Base-by-base conservation (phyloP, 805 yeast species). In the Wickerhamiella dianesei region DNA sequence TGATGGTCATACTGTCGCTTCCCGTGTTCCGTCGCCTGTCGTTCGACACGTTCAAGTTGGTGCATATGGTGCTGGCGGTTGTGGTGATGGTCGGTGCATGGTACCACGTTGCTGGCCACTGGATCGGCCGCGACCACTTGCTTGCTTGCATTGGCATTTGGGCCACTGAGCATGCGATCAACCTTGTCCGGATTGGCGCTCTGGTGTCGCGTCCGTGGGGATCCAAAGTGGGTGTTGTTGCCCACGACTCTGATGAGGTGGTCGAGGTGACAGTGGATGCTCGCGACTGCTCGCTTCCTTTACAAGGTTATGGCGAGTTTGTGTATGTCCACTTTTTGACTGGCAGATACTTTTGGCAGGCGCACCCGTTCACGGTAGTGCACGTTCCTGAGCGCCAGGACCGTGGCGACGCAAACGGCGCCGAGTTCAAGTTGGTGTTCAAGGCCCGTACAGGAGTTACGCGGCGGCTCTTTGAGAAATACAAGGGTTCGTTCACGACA, bases 291-390 rank as follows among this genome's bases (percentile, higher is more conserved):
- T 74, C 79, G 71, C 65, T 64, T 37, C 65, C 72, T 17, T 12
- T 25, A 6, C 9, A 25, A 25, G 63, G 56, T 48, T 79, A 85
- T 2, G 82, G 83, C 29, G 66, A 72, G 13, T 75, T 64, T 59
- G 76, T 71, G 1, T 81, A 67, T 55, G 62, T 82, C 35, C 72
- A 79, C 61, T 43, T 52, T 21, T 21, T 45, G 17, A 44, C 46
- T 13, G 48, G 44, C 6, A 18, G 54, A 74, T 48, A 66, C 73
- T 44, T 67, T 71, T 80, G 79, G 77, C 82, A 80, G 58, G 73
- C 79, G 2, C 85, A 80, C 59, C 87, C 88, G 2, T 80, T 82
- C 62, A 77, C 86, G 2, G 40, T 60, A 29, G 19, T 36, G 16
- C 32, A 12, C 32, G 32, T 25, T 25, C 32, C 32, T 25, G 12